Evolutionary conservation across 352 stramenopile species (phyloP), one percentile per base, ranked within the genome.

Genomic region (Globisporangium mamillatum): DNA sequence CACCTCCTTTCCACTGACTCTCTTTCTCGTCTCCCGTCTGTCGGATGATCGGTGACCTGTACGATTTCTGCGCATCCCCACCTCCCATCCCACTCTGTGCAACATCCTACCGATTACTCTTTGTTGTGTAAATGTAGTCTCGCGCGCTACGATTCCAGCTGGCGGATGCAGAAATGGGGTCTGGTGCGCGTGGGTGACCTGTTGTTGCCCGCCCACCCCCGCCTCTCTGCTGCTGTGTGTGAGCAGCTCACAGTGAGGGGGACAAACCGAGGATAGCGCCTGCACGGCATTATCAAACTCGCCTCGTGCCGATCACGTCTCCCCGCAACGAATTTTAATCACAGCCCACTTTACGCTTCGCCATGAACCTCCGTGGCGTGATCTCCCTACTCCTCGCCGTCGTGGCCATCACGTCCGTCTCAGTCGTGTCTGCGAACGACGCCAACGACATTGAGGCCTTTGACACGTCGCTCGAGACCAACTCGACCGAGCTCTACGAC

Each of bases 301-400:
- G 46, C 60, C 20, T 38, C 20, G n/a, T 29, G 14, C 22, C 44
- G 25, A 52, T 44, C 44, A 63, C 41, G 22, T 20, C 57, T 2
- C 25, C 0, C 22, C 57, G 1, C 8, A 52, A 12, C 57, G 9
- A n/a, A 20, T 25, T 54, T 38, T 38, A 38, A 38, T 18, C 3
- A 41, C 4, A 8, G 3, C n/a, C 5, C 46, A 1, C 3, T 16
- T 46, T 46, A 16, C 38, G 12, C 38, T 18, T 18, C 12, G 41
- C 20, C 20, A 68, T 68, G 63, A 68, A 68, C 63, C 25, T 68
- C 41, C 63, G 63, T n/a, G 56, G 54, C n/a, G 41, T 63, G 18
- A 27, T 68, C 41, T 68, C 63, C 20, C 63, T 68, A 9, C 25
- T 68, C 1, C 36, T 50, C 25, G 63, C 63, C 54, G 54, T 68